These are phyloP conservation scores for Pseudogymnoascus sp. DNA, from an alignment of 2,329 filamentous ascomycete species.

Conservation along the genomic window DNA sequence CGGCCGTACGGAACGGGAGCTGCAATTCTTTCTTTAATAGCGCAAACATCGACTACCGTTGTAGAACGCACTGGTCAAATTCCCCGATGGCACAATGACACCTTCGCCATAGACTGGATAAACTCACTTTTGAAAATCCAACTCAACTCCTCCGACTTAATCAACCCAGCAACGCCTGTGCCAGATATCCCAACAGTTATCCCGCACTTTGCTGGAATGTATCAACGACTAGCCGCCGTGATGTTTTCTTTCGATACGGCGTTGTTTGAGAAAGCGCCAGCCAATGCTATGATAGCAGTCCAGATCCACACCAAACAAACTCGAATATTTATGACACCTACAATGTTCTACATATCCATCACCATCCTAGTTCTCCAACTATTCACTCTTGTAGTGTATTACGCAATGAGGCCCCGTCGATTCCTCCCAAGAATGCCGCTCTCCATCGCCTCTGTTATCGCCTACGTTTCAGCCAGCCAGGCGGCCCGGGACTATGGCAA, in stretches of 20 bases:
- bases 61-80: not conserved
- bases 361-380: conserved; percentile 37
- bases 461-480: conserved; percentile 40
- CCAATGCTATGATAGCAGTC: conserved; percentile 12
- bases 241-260: conserved; percentile 36
- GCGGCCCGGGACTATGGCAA: conserved; percentile 29
- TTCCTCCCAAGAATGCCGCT: conserved; percentile 46
- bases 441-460: conserved; percentile 39
- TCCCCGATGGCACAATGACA: conserved; percentile 40
- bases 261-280: conserved; percentile 27
- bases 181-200: conserved; percentile 27
- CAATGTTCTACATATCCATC: conserved; percentile 39
- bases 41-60: not conserved
- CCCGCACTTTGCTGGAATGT: conserved; percentile 23
- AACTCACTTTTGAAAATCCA: conserved; percentile 37
- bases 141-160: conserved; percentile 23
- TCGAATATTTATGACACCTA: conserved; percentile 40
- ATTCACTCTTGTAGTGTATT: conserved; percentile 36
- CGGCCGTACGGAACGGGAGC: not conserved
- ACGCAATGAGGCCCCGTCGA: conserved; percentile 31
- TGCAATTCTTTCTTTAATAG: not conserved
- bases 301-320: conserved; percentile 24
- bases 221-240: conserved; percentile 34
- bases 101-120: conserved; percentile 35
- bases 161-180: conserved; percentile 29